Conservation (phyloP, 768 basidiomycete genomes). For the Lactifluus pinguis region DNA sequence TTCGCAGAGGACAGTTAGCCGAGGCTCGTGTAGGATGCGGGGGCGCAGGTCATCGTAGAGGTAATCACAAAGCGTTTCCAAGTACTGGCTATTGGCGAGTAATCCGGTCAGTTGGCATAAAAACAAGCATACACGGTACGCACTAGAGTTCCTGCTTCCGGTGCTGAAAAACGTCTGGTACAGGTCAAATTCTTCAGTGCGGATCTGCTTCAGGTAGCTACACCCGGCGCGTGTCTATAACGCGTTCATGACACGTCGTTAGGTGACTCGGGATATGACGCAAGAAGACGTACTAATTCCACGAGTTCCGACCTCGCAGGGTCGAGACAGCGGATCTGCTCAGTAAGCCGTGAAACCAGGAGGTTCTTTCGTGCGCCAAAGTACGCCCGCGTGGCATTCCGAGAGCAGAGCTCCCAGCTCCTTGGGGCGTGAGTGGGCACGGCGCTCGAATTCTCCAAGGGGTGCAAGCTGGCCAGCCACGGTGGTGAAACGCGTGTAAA, state of each 20-base stretch:
- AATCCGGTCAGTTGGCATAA: not conserved
- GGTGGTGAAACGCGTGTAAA: too few relatives aligned
- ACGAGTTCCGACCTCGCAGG: too few relatives aligned
- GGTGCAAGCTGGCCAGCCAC: too few relatives aligned
- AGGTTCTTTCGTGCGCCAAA: too few relatives aligned
- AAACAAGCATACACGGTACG: slow-evolving; percentile 22
- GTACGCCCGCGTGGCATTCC: too few relatives aligned
- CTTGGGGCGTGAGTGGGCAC: not conserved
- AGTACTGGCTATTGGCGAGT: slow-evolving; percentile 53
- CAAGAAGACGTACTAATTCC: too few relatives aligned
- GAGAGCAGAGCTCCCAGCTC: too few relatives aligned
- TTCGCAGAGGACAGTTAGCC: slow-evolving; percentile 56
- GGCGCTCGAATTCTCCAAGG: too few relatives aligned
- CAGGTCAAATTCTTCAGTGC: slow-evolving; percentile 82
- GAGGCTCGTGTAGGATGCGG: slow-evolving; percentile 84
- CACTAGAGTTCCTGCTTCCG: slow-evolving; percentile 65
- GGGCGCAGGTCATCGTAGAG: slow-evolving; percentile 41
- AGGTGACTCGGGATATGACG: too few relatives aligned
- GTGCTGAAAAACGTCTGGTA: slow-evolving; percentile 29
- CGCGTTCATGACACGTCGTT: too few relatives aligned
- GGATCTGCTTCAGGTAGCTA: slow-evolving; percentile 85
- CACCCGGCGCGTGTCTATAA: slow-evolving; percentile 49
- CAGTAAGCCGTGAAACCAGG: too few relatives aligned
- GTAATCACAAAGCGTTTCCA: slow-evolving; percentile 88
- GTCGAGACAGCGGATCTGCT: too few relatives aligned